Evolutionary conservation across 352 stramenopile genomes (phyloP).

Genomic region (Phytophthora cryptogea): DNA sequence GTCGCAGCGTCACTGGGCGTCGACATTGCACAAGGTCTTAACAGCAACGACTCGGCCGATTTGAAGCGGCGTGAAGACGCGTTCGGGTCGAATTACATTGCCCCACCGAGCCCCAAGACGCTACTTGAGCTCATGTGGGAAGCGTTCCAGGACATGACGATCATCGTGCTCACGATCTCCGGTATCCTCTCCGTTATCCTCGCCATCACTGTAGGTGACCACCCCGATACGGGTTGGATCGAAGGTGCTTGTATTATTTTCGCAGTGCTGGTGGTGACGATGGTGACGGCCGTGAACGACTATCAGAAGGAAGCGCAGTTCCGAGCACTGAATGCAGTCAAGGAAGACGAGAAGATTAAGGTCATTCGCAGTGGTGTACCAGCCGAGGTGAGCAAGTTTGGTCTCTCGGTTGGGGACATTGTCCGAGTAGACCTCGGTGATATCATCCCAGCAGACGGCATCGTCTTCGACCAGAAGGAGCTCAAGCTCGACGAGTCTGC

Average conservation of each 20-base stretch:
- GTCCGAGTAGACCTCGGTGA: constrained; percentile 85
- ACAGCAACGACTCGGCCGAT: constrained; percentile 49
- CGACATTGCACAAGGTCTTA: constrained; percentile 51
- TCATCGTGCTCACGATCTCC: constrained; percentile 63
- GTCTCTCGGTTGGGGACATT: constrained; percentile 90
- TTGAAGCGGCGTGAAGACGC: constrained; percentile 54
- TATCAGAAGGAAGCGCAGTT: constrained; percentile 94
- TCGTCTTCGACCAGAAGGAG: constrained; percentile 89
- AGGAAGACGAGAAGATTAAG: constrained; percentile 87
- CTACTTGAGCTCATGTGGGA: constrained; percentile 88
- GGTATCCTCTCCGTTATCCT: constrained; percentile 65
- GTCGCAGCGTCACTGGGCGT: constrained; percentile 53
- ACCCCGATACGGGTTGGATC: constrained; percentile 81
- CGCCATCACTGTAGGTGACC: constrained; percentile 53
- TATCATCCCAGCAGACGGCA: constrained; percentile 89
- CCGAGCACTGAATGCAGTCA: constrained; percentile 80
- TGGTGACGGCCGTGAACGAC: constrained; percentile 92
- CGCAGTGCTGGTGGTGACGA: constrained; percentile 88
- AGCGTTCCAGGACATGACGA: constrained; percentile 85
- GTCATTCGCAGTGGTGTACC: constrained; percentile 74
- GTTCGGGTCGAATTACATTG: constrained; percentile 76
- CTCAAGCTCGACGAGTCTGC: constrained; percentile 92
- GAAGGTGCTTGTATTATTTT: constrained; percentile 93
- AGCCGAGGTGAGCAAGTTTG: constrained; percentile 68
- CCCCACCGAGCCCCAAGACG: constrained; percentile 49